phyloP scores from a whole-genome alignment of 176 grass and related monocot genomes.

The barley (Hordeum vulgare) region MorexV3_pseudomolecules_assembly NC_058520.1:160881730-160882229 shows the following conservation, averaged over 20 bases:
- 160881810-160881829: background rate
- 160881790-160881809: background rate
- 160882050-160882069: background rate
- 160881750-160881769: slow-evolving; percentile 44
- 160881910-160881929: too few relatives aligned
- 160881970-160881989: background rate
- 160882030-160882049: background rate
- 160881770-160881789: background rate
- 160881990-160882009: background rate
- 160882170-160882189: too few relatives aligned
- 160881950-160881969: background rate
- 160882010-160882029: background rate
- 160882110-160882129: background rate
- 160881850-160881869: background rate
- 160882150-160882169: too few relatives aligned
- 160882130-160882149: background rate
- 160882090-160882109: background rate
- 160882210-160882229: background rate
- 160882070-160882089: background rate
- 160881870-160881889: background rate
- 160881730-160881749: slow-evolving; percentile 1
- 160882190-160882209: too few relatives aligned
- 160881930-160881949: background rate
- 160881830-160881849: background rate
- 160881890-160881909: background rate